These are phyloP conservation scores for Globisporangium spinosum DNA, from an alignment of 352 stramenopile species.

Conservation along the genomic window DNA sequence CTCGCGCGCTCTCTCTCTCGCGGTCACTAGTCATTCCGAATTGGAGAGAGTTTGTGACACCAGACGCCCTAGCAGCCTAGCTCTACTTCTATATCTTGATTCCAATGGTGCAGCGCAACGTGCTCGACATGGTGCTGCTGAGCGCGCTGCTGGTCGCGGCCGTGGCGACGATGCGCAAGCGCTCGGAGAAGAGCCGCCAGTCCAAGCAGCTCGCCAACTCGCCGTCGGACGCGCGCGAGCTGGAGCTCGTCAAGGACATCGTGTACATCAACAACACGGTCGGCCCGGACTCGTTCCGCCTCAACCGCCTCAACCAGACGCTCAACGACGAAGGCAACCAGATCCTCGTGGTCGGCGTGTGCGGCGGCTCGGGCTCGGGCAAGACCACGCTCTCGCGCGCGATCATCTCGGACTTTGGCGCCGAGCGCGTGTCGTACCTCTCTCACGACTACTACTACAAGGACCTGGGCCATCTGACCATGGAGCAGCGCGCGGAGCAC, in stretches of 20 bases:
- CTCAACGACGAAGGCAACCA: constrained; percentile 54
- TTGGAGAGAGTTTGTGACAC: background rate
- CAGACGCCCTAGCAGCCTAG: background rate
- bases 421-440: constrained; percentile 91
- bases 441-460: constrained; percentile 98
- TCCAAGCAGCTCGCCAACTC: constrained; percentile 42
- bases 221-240: constrained; percentile 51
- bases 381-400: constrained; percentile 90
- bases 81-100: background rate
- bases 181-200: constrained; percentile 38
- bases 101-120: constrained; percentile 35
- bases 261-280: constrained; percentile 82
- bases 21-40: background rate
- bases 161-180: constrained; percentile 40
- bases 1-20: background rate
- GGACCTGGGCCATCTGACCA: constrained; percentile 84
- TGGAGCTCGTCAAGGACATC: constrained; percentile 81
- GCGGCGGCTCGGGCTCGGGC: constrained; percentile 87
- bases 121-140: constrained; percentile 45
- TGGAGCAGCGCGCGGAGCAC: constrained; percentile 85
- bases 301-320: constrained; percentile 31
- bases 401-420: constrained; percentile 88
- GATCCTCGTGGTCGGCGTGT: constrained; percentile 90
- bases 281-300: constrained; percentile 38
- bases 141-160: constrained; percentile 44